These are phyloP conservation scores for Naganishia sp. DNA, from an alignment of 1,284 basidiomycete genomes.

Conservation along the genomic window DNA sequence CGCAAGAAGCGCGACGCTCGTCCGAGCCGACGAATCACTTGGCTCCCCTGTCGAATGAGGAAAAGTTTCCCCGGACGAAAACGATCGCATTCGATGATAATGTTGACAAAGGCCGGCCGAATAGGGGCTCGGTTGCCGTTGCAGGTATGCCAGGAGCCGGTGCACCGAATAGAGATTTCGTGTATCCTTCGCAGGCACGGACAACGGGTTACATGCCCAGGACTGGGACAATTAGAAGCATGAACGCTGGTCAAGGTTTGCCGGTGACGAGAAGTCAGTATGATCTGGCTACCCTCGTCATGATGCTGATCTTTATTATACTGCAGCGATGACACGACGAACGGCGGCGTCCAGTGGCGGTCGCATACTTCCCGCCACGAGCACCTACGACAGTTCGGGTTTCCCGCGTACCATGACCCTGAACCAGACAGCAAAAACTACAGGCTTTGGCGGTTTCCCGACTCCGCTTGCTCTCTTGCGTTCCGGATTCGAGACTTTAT, in stretches of 20 bases:
- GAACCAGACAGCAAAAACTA: conserved; percentile 43
- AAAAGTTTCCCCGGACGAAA: conserved; percentile 58
- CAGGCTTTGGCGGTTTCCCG: conserved; percentile 83
- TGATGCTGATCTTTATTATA: neutral
- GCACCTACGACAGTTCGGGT: conserved; percentile 33
- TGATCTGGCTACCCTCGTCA: conserved; percentile 1
- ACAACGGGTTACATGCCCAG: conserved; percentile 43
- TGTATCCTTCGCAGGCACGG: conserved; percentile 30
- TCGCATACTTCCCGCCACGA: conserved; percentile 34
- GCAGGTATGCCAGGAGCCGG: conserved; percentile 34
- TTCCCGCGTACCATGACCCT: conserved; percentile 53
- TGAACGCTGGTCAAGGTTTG: conserved; percentile 19
- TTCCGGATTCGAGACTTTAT: conserved; percentile 58
- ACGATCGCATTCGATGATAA: conserved; percentile 62
- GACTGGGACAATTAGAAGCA: conserved; percentile 46
- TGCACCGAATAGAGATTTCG: conserved; percentile 36
- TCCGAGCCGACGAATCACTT: conserved; percentile 25
- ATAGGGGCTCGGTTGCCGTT: neutral
- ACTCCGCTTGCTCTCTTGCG: conserved; percentile 67
- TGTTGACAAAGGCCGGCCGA: conserved; percentile 17
- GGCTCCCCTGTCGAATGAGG: conserved; percentile 31
- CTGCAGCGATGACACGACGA: conserved; percentile 29
- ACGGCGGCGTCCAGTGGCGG: conserved; percentile 30
- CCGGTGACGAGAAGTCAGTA: conserved; percentile 8
- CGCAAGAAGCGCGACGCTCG: conserved; percentile 12